A percentile compares a stretch with the other conserved stretches of the same genome.
These are phyloP conservation scores for Raffaelea arxii DNA, from an alignment of 2,329 filamentous ascomycete species.

Conservation along the genomic window DNA sequence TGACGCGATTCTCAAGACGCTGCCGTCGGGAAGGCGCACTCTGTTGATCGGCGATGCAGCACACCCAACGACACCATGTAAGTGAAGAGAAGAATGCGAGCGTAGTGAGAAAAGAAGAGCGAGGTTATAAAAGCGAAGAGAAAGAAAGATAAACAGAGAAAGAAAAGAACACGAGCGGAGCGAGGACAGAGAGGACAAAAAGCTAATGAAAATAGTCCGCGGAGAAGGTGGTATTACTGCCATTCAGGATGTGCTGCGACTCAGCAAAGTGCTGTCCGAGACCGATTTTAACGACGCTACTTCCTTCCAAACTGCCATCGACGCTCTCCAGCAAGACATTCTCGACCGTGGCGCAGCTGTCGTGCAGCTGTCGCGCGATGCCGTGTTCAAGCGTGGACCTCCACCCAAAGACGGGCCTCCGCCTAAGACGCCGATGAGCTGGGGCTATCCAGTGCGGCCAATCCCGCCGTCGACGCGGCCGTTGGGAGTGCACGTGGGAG, in stretches of 20 bases:
- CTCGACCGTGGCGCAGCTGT: slow-evolving; percentile 16
- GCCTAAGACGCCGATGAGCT: no score
- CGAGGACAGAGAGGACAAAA: no score
- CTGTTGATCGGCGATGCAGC: slow-evolving; percentile 35
- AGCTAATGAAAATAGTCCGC: no score
- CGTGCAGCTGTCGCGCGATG: slow-evolving; percentile 9
- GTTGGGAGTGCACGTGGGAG: no score
- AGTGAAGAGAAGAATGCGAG: no score
- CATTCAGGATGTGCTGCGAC: slow-evolving; percentile 26
- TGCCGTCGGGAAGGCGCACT: slow-evolving; percentile 25
- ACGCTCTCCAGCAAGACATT: slow-evolving; percentile 18
- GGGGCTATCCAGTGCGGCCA: background rate
- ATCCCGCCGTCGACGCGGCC: no score
- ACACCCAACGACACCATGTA: slow-evolving; percentile 36
- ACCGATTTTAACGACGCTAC: slow-evolving; percentile 2
- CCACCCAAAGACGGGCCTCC: no score
- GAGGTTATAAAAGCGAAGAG: no score
- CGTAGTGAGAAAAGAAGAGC: no score
- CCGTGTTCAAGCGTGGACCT: background rate
- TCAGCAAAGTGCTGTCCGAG: slow-evolving; percentile 16
- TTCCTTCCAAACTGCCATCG: slow-evolving; percentile 7
- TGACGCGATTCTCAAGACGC: slow-evolving; percentile 22
- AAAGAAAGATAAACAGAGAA: no score
- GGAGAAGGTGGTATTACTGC: slow-evolving; percentile 38
- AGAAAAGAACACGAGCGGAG: no score